Percentiles rank a stretch among this genome's conserved stretches.
Conservation (phyloP, 1,139 yeast species). For the Suhomyces chickasaworum region DNA sequence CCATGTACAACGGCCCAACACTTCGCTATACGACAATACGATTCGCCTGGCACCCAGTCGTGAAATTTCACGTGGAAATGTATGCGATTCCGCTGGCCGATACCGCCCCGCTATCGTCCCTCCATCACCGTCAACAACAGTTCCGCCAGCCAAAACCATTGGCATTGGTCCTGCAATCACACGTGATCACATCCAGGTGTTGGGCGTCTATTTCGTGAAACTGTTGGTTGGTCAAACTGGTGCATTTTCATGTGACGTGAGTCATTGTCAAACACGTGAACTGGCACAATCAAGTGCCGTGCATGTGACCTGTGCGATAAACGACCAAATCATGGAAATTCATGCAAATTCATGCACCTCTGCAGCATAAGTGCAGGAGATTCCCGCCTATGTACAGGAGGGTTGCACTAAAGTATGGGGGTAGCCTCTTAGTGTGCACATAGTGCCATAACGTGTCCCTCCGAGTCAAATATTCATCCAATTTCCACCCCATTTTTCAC, state of each 20-base stretch:
- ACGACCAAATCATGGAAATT: slow-evolving; percentile 9
- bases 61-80: slow-evolving; percentile 5
- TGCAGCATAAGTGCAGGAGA: neutral
- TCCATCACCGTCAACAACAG: neutral
- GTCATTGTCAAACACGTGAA: slow-evolving; percentile 7
- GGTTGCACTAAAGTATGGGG: neutral
- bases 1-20: neutral
- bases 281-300: slow-evolving; percentile 7
- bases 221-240: neutral
- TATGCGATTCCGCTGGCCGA: neutral
- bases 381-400: slow-evolving; percentile 1
- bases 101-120: neutral
- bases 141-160: neutral
- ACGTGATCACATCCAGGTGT: slow-evolving; percentile 1
- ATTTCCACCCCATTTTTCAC: slow-evolving; percentile 10
- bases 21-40: neutral
- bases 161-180: neutral
- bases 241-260: neutral
- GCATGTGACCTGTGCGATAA: slow-evolving; percentile 6
- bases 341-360: too few relatives aligned
- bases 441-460: slow-evolving; percentile 8
- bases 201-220: neutral
- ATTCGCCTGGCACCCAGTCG: neutral
- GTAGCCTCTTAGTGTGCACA: neutral
- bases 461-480: slow-evolving; percentile 7